These are phyloP conservation scores for Edaphochlamys debaryana DNA, from an alignment of 139 green algal genomes.

Conservation along the genomic window DNA sequence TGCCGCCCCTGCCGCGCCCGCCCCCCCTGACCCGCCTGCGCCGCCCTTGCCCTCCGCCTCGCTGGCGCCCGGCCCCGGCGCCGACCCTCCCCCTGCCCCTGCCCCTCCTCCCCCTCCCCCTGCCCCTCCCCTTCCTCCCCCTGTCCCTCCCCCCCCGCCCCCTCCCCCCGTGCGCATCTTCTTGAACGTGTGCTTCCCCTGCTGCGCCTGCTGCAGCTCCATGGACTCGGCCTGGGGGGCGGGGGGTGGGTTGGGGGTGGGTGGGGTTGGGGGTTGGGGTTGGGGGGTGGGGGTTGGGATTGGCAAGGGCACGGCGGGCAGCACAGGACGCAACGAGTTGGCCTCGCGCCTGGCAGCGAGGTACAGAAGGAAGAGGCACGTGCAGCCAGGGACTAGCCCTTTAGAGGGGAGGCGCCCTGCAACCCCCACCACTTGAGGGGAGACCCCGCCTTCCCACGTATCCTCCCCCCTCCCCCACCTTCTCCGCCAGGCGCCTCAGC, in stretches of 20 bases:
- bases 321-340: not conserved
- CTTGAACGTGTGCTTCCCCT: constrained; percentile 60
- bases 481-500: constrained; percentile 60
- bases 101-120: not conserved
- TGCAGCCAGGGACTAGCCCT: not conserved
- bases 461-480: constrained; percentile 25
- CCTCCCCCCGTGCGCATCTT: constrained; percentile 33
- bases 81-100: not conserved
- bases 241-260: no score
- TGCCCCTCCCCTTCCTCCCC: constrained; percentile 17
- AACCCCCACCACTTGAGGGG: not conserved
- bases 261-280: not conserved
- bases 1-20: not conserved
- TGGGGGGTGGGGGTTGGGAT: not conserved
- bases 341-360: no score
- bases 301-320: not conserved
- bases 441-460: no score
- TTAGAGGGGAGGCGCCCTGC: not conserved
- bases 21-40: no score
- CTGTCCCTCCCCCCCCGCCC: not conserved
- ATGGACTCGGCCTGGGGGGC: constrained; percentile 30
- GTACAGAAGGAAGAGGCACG: no score
- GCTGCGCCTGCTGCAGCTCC: constrained; percentile 53
- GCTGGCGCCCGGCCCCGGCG: not conserved
- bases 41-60: not conserved